phyloP scores from a whole-genome alignment of 2,329 filamentous ascomycete genomes.

The Zymoseptoria crescenta region DNA sequence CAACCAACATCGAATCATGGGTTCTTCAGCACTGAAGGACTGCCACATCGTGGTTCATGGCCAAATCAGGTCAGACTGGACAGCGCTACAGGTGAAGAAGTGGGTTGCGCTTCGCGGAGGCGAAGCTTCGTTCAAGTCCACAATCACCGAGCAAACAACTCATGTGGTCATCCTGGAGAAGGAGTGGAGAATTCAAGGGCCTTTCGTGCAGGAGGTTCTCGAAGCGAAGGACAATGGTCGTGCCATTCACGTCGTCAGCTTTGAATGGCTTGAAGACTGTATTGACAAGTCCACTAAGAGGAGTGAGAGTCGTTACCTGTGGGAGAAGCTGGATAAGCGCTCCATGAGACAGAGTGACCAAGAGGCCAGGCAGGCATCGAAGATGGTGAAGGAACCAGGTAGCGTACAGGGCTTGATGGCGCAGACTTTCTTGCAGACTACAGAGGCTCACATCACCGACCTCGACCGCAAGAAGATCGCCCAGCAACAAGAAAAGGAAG shows the following conservation, averaged over 20 bases:
- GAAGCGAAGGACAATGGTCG: conserved; percentile 7
- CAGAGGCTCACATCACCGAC: conserved; percentile 13
- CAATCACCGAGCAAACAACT: conserved; percentile 51
- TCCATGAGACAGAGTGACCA: conserved; percentile 24
- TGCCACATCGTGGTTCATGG: conserved; percentile 14
- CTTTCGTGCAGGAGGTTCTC: conserved; percentile 8
- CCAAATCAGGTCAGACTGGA: conserved; percentile 12
- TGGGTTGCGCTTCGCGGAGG: conserved; percentile 63
- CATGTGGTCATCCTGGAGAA: conserved; percentile 63
- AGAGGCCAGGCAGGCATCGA: conserved; percentile 16
- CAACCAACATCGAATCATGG: background rate
- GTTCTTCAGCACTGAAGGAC: conserved; percentile 4
- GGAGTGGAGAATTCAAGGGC: conserved; percentile 40
- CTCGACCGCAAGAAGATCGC: conserved; percentile 28
- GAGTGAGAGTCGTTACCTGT: conserved; percentile 30
- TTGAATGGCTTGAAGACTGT: conserved; percentile 43
- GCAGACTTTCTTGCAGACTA: conserved; percentile 32
- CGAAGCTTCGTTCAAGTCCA: conserved; percentile 44
- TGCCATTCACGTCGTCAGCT: conserved; percentile 32
- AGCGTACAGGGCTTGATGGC: conserved; percentile 14
- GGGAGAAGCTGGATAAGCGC: conserved; percentile 16
- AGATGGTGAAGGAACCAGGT: conserved; percentile 17
- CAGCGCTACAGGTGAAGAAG: conserved; percentile 37
- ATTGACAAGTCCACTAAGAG: conserved; percentile 32
- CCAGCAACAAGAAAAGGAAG: conserved; percentile 9